These are phyloP conservation scores for Chlamydomonas applanata DNA, from an alignment of 139 green algal genomes.

Conservation along the genomic window DNA sequence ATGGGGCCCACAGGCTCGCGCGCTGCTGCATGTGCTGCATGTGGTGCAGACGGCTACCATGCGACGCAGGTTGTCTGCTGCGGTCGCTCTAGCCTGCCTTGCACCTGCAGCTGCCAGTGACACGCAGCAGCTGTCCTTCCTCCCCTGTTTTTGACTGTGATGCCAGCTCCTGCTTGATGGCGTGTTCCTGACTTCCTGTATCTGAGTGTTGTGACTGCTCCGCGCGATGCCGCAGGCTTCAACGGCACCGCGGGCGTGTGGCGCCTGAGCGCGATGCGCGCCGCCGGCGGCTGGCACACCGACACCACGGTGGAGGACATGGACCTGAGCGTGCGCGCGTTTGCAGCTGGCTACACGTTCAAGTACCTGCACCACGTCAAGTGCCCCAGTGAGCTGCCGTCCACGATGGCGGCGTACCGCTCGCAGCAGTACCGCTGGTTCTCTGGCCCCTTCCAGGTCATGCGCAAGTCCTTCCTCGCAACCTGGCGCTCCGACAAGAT, in stretches of 20 bases:
- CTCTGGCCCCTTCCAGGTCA: conserved; percentile 53
- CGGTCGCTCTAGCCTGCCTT: no score
- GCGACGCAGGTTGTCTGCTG: no score
- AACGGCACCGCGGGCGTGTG: conserved; percentile 55
- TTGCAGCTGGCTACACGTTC: conserved; percentile 47
- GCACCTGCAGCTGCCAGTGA: no score
- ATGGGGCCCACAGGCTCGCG: no score
- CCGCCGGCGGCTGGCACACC: conserved; percentile 86
- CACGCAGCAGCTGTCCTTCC: no score
- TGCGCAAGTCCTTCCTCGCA: conserved; percentile 48
- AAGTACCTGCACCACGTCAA: conserved; percentile 55
- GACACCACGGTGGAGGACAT: conserved; percentile 90
- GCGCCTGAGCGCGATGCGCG: conserved; percentile 66
- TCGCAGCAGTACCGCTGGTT: conserved; percentile 93
- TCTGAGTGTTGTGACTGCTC: no score
- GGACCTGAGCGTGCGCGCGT: conserved; percentile 51
- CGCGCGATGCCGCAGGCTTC: no score
- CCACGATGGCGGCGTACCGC: conserved; percentile 87
- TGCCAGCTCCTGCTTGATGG: no score
- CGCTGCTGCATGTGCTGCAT: no score
- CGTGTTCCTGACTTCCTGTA: no score
- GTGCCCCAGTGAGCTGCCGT: conserved; percentile 78
- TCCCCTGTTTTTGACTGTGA: no score
- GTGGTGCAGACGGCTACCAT: no score
- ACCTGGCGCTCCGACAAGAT: conserved; percentile 41